Evolutionary conservation across 2,329 filamentous ascomycete species (phyloP).

Genomic region (Colletotrichum sp.): DNA sequence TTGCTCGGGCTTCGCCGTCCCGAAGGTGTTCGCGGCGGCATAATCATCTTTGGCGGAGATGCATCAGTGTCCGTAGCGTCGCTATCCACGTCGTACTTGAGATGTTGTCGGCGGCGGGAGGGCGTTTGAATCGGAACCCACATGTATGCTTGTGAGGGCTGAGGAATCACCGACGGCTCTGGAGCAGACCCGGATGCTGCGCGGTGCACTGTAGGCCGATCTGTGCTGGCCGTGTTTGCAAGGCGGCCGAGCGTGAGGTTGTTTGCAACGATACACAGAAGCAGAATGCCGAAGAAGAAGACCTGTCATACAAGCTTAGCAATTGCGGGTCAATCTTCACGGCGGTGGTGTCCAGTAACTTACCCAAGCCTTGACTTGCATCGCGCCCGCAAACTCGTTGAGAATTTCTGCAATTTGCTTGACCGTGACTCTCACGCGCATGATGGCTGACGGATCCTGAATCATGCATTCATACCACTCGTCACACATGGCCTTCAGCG

Average conservation of each 20-base stretch:
- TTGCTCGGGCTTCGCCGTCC: slow-evolving; percentile 55
- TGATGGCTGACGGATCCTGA: slow-evolving; percentile 78
- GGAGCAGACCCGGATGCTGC: slow-evolving; percentile 20
- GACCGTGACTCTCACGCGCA: slow-evolving; percentile 80
- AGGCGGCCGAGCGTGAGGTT: slow-evolving; percentile 50
- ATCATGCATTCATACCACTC: slow-evolving; percentile 90
- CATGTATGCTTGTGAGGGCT: slow-evolving; percentile 49
- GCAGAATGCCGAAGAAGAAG: slow-evolving; percentile 55
- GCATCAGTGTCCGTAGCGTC: slow-evolving; percentile 57
- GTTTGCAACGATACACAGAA: slow-evolving; percentile 55
- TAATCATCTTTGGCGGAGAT: slow-evolving; percentile 49
- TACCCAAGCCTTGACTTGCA: slow-evolving; percentile 79
- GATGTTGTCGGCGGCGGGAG: slow-evolving; percentile 43
- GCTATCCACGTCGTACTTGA: slow-evolving; percentile 34
- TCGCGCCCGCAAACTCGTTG: slow-evolving; percentile 90
- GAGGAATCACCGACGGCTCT: slow-evolving; percentile 28
- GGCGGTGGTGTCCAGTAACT: slow-evolving; percentile 26
- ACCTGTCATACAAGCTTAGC: slow-evolving; percentile 37
- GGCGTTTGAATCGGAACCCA: slow-evolving; percentile 58
- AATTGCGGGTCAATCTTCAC: background rate
- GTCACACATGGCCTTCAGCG: slow-evolving; percentile 74
- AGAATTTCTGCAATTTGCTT: slow-evolving; percentile 91
- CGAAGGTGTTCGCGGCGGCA: slow-evolving; percentile 51
- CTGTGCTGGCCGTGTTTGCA: slow-evolving; percentile 30
- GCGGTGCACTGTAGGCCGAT: slow-evolving; percentile 28